These are phyloP conservation scores for Vitis vinifera DNA, from an alignment of 164 flowering plant genomes.

Conservation along the genomic window ASM3070453v1 NC_081807.1:2830501-2831000, in stretches of 20 bases:
- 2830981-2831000: slow-evolving; percentile 75
- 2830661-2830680: slow-evolving; percentile 53
- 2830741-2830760: slow-evolving; percentile 40
- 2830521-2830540: too few species aligned
- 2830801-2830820: slow-evolving; percentile 64
- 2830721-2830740: slow-evolving; percentile 37
- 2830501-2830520: too few species aligned
- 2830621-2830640: slow-evolving; percentile 5
- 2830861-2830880: slow-evolving; percentile 65
- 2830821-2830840: slow-evolving; percentile 82
- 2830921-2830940: slow-evolving; percentile 59
- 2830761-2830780: slow-evolving; percentile 65
- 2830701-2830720: slow-evolving; percentile 49
- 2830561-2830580: too few species aligned
- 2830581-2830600: too few species aligned
- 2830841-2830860: slow-evolving; percentile 95
- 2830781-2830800: slow-evolving; percentile 86
- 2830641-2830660: slow-evolving; percentile 26
- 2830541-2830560: too few species aligned
- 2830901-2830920: slow-evolving; percentile 67
- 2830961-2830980: slow-evolving; percentile 93
- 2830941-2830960: slow-evolving; percentile 84
- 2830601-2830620: too few species aligned
- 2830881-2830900: slow-evolving; percentile 63
- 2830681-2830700: slow-evolving; percentile 61